Conservation (phyloP, 345 rosid genomes). For the Bruguiera parviflora region DNA sequence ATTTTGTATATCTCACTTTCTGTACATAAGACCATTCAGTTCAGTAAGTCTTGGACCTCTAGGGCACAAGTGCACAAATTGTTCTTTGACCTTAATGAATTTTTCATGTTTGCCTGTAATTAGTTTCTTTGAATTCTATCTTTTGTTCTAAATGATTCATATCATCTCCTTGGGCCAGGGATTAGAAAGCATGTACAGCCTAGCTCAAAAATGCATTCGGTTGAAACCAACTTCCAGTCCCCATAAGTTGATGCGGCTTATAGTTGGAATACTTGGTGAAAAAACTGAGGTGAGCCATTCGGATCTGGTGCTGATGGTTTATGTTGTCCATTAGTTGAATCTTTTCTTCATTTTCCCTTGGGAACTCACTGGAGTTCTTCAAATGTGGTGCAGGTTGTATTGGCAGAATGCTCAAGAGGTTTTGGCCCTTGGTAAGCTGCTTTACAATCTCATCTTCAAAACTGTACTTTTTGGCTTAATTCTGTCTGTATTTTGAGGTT, state of each 20-base stretch:
- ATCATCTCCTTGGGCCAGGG: conserved; percentile 50
- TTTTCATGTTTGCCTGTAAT: neutral
- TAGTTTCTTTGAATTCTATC: conserved; percentile 3
- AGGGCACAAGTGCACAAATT: too few species aligned
- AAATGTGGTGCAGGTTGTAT: conserved; percentile 59
- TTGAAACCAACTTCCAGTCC: conserved; percentile 58
- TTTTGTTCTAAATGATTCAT: conserved; percentile 1
- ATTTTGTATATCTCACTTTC: conserved; percentile 71
- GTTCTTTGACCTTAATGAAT: conserved; percentile 1
- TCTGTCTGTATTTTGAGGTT: neutral
- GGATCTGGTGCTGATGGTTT: conserved; percentile 5
- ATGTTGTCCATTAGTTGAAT: neutral
- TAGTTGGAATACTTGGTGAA: conserved; percentile 83
- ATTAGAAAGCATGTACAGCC: conserved; percentile 77
- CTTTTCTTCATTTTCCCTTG: neutral
- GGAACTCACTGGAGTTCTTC: conserved; percentile 5
- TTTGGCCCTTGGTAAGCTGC: conserved; percentile 90
- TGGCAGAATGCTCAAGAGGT: conserved; percentile 88
- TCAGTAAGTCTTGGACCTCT: conserved; percentile 37
- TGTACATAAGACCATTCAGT: conserved; percentile 84
- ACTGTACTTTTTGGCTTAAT: neutral
- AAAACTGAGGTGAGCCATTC: conserved; percentile 64
- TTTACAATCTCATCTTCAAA: conserved; percentile 6
- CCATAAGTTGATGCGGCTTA: conserved; percentile 65
- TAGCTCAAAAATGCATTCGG: conserved; percentile 80